These are phyloP conservation scores for Penicillium sp. DNA, from an alignment of 2,329 filamentous ascomycete species.

Conservation along the genomic window DNA sequence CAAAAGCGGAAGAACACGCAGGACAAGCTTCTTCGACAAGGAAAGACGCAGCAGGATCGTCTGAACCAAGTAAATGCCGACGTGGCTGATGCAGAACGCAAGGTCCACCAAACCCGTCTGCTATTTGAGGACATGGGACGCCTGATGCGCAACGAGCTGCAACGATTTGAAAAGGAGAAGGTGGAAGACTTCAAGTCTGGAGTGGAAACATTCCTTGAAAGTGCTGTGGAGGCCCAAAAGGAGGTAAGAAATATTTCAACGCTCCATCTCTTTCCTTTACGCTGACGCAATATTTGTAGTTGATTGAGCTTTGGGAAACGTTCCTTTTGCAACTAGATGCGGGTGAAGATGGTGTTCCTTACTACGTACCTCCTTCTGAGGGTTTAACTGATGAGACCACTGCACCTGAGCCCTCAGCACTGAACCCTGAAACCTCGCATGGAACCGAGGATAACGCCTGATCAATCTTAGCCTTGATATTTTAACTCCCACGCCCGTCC, in stretches of 20 bases:
- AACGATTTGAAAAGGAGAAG: slow-evolving; percentile 94
- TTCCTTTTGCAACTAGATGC: slow-evolving; percentile 95
- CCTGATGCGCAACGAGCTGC: slow-evolving; percentile 86
- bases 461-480: slow-evolving; percentile 2
- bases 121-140: slow-evolving; percentile 98
- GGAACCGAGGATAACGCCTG: slow-evolving; percentile 20
- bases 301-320: slow-evolving; percentile 95
- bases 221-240: slow-evolving; percentile 96
- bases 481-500: neutral
- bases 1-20: slow-evolving; percentile 86
- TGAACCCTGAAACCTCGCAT: slow-evolving; percentile 12
- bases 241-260: slow-evolving; percentile 66
- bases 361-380: slow-evolving; percentile 40
- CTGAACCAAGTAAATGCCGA: slow-evolving; percentile 91
- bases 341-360: slow-evolving; percentile 74
- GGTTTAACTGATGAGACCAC: slow-evolving; percentile 17
- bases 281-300: slow-evolving; percentile 59
- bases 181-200: slow-evolving; percentile 99
- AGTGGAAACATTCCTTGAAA: slow-evolving; percentile 96
- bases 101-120: slow-evolving; percentile 85
- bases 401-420: slow-evolving; percentile 20
- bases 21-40: slow-evolving; percentile 93
- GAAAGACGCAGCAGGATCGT: slow-evolving; percentile 93
- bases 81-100: slow-evolving; percentile 91
- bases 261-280: neutral